phyloP scores from a whole-genome alignment of 108 stramenopile species.

The Nitzschia palea region DNA sequence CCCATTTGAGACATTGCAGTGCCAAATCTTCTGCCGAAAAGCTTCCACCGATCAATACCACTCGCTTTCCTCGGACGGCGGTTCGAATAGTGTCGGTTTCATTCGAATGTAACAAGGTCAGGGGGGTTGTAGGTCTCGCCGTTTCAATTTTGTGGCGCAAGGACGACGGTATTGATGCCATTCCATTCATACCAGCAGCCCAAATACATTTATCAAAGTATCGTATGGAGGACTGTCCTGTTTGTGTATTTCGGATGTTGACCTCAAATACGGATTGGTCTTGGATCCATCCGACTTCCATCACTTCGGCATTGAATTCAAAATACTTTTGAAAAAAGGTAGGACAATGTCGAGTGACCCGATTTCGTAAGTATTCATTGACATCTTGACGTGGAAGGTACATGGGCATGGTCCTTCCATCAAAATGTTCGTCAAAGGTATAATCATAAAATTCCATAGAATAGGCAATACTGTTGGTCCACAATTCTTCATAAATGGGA shows the following conservation, averaged over 20 bases:
- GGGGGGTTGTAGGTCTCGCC: background rate
- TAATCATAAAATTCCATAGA: slow-evolving; percentile 62
- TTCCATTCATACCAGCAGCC: slow-evolving; percentile 57
- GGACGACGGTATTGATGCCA: slow-evolving; percentile 32
- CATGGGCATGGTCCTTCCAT: slow-evolving; percentile 24
- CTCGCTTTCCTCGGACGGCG: slow-evolving; percentile 36
- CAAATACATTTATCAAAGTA: slow-evolving; percentile 67
- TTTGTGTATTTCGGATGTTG: slow-evolving; percentile 8
- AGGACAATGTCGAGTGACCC: slow-evolving; percentile 42
- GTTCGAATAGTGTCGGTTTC: slow-evolving; percentile 21
- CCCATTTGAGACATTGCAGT: slow-evolving; percentile 46
- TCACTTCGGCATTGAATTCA: slow-evolving; percentile 45
- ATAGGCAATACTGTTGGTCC: slow-evolving; percentile 56
- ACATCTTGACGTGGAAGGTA: slow-evolving; percentile 48
- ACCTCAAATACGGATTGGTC: slow-evolving; percentile 38
- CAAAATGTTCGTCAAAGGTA: slow-evolving; percentile 62
- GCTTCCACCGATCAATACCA: slow-evolving; percentile 53
- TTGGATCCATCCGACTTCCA: slow-evolving; percentile 22
- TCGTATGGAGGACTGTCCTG: background rate
- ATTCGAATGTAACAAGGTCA: slow-evolving; percentile 36
- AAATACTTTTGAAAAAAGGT: slow-evolving; percentile 53
- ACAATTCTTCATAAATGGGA: slow-evolving; percentile 50
- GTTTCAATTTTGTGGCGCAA: too few relatives aligned
- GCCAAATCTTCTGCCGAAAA: slow-evolving; percentile 70
- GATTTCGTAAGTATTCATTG: slow-evolving; percentile 48